These are phyloP conservation scores for Venturia effusa DNA, from an alignment of 2,329 filamentous ascomycete species.

Conservation along the genomic window DNA sequence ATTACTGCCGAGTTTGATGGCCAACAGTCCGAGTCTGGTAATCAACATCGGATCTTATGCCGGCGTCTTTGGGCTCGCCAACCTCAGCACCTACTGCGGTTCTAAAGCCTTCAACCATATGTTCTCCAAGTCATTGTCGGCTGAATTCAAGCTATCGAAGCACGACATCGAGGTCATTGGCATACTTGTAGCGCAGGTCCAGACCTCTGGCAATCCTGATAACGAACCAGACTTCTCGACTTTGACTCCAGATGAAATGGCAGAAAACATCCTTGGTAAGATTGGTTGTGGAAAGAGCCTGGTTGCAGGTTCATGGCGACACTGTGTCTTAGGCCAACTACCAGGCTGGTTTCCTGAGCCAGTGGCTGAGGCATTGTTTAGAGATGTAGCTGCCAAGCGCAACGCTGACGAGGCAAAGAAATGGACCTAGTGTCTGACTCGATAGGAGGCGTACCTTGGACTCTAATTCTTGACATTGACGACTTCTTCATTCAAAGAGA, in stretches of 20 bases:
- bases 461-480: too few species aligned
- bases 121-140: constrained; percentile 2
- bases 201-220: constrained; percentile 3
- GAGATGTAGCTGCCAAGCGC: not conserved
- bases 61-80: not conserved
- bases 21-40: not conserved
- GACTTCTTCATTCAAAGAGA: too few species aligned
- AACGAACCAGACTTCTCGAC: not conserved
- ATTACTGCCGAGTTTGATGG: constrained; percentile 34
- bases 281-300: constrained; percentile 7
- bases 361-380: not conserved
- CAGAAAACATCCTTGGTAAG: constrained; percentile 6
- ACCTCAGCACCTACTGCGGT: constrained; percentile 4
- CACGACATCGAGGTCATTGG: constrained; percentile 2
- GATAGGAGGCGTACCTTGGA: not conserved
- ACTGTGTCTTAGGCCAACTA: not conserved
- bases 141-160: constrained; percentile 5
- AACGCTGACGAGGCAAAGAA: not conserved
- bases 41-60: constrained; percentile 11
- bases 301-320: not conserved
- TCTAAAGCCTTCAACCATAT: constrained; percentile 9
- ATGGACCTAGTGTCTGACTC: not conserved
- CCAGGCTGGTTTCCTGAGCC: constrained; percentile 1
- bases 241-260: constrained; percentile 4
- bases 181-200: constrained; percentile 2